Conservation (phyloP, 2,329 filamentous ascomycete genomes). For the Fusarium dimerum region DNA sequence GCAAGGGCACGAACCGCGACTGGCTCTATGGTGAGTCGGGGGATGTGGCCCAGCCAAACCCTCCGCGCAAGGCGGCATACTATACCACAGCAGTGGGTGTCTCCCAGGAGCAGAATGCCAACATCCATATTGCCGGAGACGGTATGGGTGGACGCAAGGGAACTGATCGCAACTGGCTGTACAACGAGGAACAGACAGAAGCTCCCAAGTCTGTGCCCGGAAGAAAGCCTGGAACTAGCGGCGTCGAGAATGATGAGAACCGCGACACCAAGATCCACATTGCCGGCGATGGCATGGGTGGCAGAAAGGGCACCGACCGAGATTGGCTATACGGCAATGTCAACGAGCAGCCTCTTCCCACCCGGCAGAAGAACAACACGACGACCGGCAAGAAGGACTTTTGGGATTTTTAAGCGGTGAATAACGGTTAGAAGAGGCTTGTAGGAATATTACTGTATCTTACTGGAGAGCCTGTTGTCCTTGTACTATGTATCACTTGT, state of each 20-base stretch:
- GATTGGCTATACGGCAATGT: conserved; percentile 58
- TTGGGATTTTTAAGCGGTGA: conserved; percentile 48
- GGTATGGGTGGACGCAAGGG: conserved; percentile 65
- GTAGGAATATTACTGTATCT: background rate
- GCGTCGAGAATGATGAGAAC: conserved; percentile 5
- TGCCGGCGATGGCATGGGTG: conserved; percentile 66
- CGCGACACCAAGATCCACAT: conserved; percentile 40
- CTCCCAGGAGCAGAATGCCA: conserved; percentile 16
- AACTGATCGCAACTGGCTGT: conserved; percentile 57
- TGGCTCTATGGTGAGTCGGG: conserved; percentile 53
- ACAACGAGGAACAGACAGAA: conserved; percentile 48
- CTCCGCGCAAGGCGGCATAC: conserved; percentile 14
- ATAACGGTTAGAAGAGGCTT: conserved; percentile 7
- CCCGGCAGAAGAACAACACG: conserved; percentile 38
- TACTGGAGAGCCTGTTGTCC: background rate
- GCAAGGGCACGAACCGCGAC: conserved; percentile 52
- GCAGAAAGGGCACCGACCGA: conserved; percentile 53
- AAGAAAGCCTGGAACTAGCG: conserved; percentile 33
- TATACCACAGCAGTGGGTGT: conserved; percentile 11
- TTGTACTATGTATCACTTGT: background rate
- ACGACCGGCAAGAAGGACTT: conserved; percentile 40
- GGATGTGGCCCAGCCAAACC: conserved; percentile 32
- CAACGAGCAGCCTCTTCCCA: conserved; percentile 39
- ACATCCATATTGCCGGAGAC: conserved; percentile 53
- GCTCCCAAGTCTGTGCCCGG: conserved; percentile 31